Evolutionary conservation across 192 early-diverging fungal genomes (phyloP), one percentile per base, ranked within the genome.

Genomic region (Backusella macrospora): DNA sequence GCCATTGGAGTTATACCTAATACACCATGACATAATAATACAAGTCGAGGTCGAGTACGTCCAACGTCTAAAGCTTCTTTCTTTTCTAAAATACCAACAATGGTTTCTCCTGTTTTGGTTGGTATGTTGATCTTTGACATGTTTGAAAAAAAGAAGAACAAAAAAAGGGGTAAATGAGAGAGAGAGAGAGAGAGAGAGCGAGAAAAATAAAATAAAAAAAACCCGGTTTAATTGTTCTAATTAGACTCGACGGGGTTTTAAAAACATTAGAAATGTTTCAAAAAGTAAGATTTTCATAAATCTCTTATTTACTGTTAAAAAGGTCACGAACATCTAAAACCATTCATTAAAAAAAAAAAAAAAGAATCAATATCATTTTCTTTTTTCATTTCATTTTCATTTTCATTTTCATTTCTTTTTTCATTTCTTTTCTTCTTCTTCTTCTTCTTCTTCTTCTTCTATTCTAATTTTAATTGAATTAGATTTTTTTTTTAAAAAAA

Each of bases 111-210:
- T 43, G 52, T 49, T 10, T 71, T 45, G 23, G 39, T 62, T 21
- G 34, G 48, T 21, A 71, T 59, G 34, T 13, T 43, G 9, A 71
- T 71, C 40, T 71, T 71, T 59, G 70, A 63, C 70, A 71, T 59
- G 23, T 34, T 34, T 38, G 15, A 45, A 43, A 67, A 26, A 59
- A 26, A 55, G 49, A 37, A 55, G 6, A 72, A 43, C 6, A 46
- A 73, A 65, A 29, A 44, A 46, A 73, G 26, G 42, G 34, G 23
- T 34, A 14, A 66, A 38, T n/a, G 40, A 52, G 49, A 73, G 13
- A 43, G 64, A 43, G 18, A 34, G 43, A 0, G 26, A 59, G 18
- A n/a, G n/a, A n/a, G n/a, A n/a, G n/a, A n/a, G n/a, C n/a, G n/a
- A n/a, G n/a, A n/a, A n/a, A n/a, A n/a, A n/a, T n/a, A n/a, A n/a